Conservation (phyloP, 345 rosid species). For the Linum trigynum region DNA sequence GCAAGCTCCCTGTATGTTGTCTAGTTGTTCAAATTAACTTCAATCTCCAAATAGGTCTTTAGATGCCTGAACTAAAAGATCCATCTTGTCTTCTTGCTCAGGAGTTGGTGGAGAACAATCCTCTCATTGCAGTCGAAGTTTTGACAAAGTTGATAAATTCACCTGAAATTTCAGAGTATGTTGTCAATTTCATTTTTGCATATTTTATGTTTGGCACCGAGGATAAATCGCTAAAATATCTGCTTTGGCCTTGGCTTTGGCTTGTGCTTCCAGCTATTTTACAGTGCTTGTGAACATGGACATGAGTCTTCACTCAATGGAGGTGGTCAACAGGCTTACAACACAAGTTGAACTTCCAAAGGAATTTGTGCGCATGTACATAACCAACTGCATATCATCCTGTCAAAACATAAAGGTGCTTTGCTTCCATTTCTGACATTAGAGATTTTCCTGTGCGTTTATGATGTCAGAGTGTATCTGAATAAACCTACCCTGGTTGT, state of each 20-base stretch:
- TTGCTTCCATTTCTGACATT: background rate
- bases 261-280: slow-evolving; percentile 70
- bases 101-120: slow-evolving; percentile 97
- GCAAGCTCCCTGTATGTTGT: slow-evolving; percentile 75
- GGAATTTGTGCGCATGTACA: slow-evolving; percentile 80
- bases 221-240: background rate
- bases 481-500: background rate
- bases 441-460: too few species aligned
- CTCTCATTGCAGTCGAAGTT: slow-evolving; percentile 85
- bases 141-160: slow-evolving; percentile 82
- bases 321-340: slow-evolving; percentile 96
- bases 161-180: slow-evolving; percentile 82
- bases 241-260: background rate
- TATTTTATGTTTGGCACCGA: background rate
- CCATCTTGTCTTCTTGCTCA: slow-evolving; percentile 21
- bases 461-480: background rate
- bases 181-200: slow-evolving; percentile 11
- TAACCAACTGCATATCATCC: slow-evolving; percentile 90
- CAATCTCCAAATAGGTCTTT: background rate
- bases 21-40: slow-evolving; percentile 10
- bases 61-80: slow-evolving; percentile 17
- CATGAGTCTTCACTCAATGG: slow-evolving; percentile 97
- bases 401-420: slow-evolving; percentile 86
- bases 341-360: slow-evolving; percentile 89
- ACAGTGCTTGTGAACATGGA: slow-evolving; percentile 91